Conservation (phyloP, 2,329 filamentous ascomycete species). For the Trichoderma cornu-damae region DNA sequence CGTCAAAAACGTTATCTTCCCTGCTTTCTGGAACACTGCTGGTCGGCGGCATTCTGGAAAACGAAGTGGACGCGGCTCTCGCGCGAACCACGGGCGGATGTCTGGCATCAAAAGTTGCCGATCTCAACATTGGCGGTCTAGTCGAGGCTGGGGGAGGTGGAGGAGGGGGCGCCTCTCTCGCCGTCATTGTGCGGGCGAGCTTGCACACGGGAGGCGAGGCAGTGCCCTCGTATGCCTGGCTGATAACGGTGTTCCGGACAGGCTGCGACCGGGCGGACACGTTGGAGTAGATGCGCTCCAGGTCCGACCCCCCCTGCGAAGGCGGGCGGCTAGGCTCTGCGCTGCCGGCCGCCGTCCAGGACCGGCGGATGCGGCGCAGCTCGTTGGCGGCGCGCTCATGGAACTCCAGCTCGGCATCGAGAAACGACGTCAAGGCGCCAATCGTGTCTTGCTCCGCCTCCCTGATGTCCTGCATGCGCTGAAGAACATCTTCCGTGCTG, state of each 20-base stretch:
- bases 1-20: slow-evolving; percentile 44
- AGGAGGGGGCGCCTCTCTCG: slow-evolving; percentile 23
- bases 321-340: slow-evolving; percentile 26
- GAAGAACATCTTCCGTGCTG: slow-evolving; percentile 82
- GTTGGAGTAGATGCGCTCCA: slow-evolving; percentile 35
- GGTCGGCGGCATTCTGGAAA: slow-evolving; percentile 41
- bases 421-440: slow-evolving; percentile 69
- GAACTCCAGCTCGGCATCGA: slow-evolving; percentile 86
- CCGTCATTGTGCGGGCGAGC: slow-evolving; percentile 26
- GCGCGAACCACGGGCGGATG: slow-evolving; percentile 22
- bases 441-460: slow-evolving; percentile 83
- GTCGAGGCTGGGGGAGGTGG: slow-evolving; percentile 34
- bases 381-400: slow-evolving; percentile 88
- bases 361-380: slow-evolving; percentile 52
- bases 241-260: not conserved
- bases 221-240: slow-evolving; percentile 27
- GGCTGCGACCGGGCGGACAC: slow-evolving; percentile 30
- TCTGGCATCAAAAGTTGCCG: slow-evolving; percentile 38
- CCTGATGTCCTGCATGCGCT: slow-evolving; percentile 95
- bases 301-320: slow-evolving; percentile 30
- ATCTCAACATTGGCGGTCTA: slow-evolving; percentile 34
- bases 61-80: slow-evolving; percentile 35
- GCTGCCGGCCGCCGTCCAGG: slow-evolving; percentile 36
- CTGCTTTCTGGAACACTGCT: slow-evolving; percentile 26
- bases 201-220: slow-evolving; percentile 33